These are phyloP conservation scores for Cerrena zonata DNA, from an alignment of 1,284 basidiomycete species.

Conservation along the genomic window DNA sequence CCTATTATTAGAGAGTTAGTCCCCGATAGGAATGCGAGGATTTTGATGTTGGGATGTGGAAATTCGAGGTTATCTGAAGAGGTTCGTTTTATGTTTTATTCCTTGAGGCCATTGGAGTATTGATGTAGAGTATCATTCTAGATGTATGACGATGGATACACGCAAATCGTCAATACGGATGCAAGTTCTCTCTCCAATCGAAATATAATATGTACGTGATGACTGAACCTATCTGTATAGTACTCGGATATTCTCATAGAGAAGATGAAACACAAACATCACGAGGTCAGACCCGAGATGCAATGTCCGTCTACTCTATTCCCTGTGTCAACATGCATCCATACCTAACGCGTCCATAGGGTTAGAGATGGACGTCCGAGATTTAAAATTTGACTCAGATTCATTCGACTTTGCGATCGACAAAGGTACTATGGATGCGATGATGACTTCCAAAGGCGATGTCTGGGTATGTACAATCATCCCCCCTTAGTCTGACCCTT, in stretches of 20 bases:
- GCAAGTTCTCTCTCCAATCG: slow-evolving; percentile 38
- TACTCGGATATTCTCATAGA: slow-evolving; percentile 79
- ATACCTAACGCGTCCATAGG: slow-evolving; percentile 38
- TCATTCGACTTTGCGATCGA: slow-evolving; percentile 85
- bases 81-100: slow-evolving; percentile 32
- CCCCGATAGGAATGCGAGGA: slow-evolving; percentile 58
- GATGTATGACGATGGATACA: slow-evolving; percentile 91
- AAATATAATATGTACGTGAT: neutral
- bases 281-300: slow-evolving; percentile 59
- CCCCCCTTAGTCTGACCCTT: too few species aligned
- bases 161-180: slow-evolving; percentile 79
- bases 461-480: slow-evolving; percentile 79
- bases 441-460: slow-evolving; percentile 84
- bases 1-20: slow-evolving; percentile 55
- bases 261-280: slow-evolving; percentile 69
- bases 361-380: slow-evolving; percentile 84
- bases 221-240: slow-evolving; percentile 36
- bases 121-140: slow-evolving; percentile 23
- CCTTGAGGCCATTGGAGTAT: neutral
- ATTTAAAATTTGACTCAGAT: slow-evolving; percentile 59
- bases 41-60: slow-evolving; percentile 88
- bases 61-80: slow-evolving; percentile 79
- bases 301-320: slow-evolving; percentile 47
- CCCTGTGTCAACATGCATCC: neutral
- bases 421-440: slow-evolving; percentile 95